These are phyloP conservation scores for Guadua angustifolia DNA, from an alignment of 176 grass and related monocot genomes.

Conservation along the genomic window DNA sequence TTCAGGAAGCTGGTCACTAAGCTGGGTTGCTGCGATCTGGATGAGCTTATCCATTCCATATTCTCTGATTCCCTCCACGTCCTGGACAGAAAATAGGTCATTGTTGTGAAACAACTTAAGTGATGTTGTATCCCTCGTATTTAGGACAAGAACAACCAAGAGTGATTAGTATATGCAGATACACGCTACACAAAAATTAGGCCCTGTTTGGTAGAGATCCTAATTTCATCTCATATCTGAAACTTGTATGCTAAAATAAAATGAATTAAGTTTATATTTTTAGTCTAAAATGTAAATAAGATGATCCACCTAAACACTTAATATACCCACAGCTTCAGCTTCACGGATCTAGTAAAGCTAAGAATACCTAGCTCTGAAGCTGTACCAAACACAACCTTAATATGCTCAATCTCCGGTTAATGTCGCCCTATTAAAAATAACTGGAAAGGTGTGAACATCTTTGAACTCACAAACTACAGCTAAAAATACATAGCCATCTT, in stretches of 20 bases:
- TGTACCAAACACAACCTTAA: too few species aligned
- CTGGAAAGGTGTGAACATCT: not conserved
- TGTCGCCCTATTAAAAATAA: constrained; percentile 6
- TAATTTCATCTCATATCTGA: too few species aligned
- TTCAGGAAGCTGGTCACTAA: constrained; percentile 96
- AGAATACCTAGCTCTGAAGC: too few species aligned
- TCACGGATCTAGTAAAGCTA: too few species aligned
- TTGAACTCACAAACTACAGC: not conserved
- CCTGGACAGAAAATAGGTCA: constrained; percentile 39
- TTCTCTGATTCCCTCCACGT: constrained; percentile 61
- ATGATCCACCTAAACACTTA: too few species aligned
- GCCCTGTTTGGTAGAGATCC: too few species aligned
- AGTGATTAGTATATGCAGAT: not conserved
- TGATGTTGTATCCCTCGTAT: not conserved
- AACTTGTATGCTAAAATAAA: too few species aligned
- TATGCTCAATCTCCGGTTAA: not conserved
- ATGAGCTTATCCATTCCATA: constrained; percentile 83
- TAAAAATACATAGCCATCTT: constrained; percentile 27
- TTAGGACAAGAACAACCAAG: not conserved
- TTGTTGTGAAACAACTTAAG: constrained; percentile 4
- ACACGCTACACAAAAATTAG: not conserved
- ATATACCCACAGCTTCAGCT: too few species aligned
- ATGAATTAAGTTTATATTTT: too few species aligned
- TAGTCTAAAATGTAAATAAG: too few species aligned
- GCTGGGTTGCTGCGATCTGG: constrained; percentile 82